A percentile compares a stretch with the other conserved stretches of the same genome.
Evolutionary conservation across 2,329 filamentous ascomycete genomes (phyloP).

Genomic region (Fusarium bulbicola): DNA sequence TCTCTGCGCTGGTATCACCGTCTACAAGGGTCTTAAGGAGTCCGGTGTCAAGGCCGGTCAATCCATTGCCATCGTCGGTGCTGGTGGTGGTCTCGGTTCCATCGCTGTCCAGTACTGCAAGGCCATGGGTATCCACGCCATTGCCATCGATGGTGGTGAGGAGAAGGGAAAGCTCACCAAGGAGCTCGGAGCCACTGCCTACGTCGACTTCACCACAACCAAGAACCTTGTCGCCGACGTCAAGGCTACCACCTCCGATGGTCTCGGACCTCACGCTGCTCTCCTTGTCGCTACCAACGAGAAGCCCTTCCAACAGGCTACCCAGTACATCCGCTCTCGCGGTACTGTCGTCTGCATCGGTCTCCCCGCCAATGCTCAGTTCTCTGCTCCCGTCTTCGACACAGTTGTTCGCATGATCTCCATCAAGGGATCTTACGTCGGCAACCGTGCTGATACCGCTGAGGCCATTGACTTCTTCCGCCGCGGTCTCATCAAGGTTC

Average conservation of each 20-base stretch:
- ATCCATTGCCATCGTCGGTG: conserved; percentile 84
- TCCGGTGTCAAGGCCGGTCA: conserved; percentile 78
- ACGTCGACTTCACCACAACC: conserved; percentile 81
- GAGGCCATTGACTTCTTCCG: conserved; percentile 93
- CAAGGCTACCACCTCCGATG: conserved; percentile 80
- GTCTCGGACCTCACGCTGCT: conserved; percentile 86
- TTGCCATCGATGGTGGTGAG: conserved; percentile 84
- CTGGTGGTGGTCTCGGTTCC: conserved; percentile 82
- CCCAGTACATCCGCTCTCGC: conserved; percentile 83
- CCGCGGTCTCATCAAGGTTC: conserved; percentile 84
- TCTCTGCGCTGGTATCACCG: conserved; percentile 85
- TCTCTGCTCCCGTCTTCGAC: conserved; percentile 88
- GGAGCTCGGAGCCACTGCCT: conserved; percentile 75
- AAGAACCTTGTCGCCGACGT: conserved; percentile 86
- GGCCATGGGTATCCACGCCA: conserved; percentile 84
- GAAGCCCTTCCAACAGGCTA: conserved; percentile 95
- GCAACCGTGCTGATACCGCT: conserved; percentile 85
- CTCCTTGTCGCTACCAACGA: conserved; percentile 86
- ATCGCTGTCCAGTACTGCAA: conserved; percentile 87
- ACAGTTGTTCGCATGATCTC: conserved; percentile 89
- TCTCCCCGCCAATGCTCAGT: conserved; percentile 80
- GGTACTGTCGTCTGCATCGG: conserved; percentile 91
- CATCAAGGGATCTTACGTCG: conserved; percentile 94
- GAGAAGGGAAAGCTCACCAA: conserved; percentile 80
- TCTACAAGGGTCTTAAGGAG: conserved; percentile 93